Base-by-base conservation (phyloP, 2,329 filamentous ascomycete species). In the Fusarium sublunatum region DNA sequence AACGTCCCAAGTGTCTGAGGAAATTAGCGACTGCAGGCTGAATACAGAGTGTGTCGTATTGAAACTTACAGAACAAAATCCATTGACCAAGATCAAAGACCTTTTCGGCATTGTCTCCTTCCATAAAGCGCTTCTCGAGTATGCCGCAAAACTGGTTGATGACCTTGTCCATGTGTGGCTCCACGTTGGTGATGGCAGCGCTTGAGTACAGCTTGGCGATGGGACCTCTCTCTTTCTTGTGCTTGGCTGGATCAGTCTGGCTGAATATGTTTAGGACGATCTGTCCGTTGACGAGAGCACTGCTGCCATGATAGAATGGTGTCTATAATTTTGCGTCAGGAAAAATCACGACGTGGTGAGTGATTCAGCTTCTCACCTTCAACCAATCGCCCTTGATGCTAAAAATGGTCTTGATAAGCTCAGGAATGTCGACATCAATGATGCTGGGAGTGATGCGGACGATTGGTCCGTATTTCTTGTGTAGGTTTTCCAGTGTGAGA, bases 401-500 rank as follows among this genome's bases (percentile, higher is more conserved):
- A 36, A 78, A 80, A 8, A 79, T 62, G 1, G 70, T 72, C 45
- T 75, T 75, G 56, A 76, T 71, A 48, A 79, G 52, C 25, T 75
- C 73, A 1, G 78, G 77, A 0, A 73, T 66, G 47, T 78, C 74
- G 5, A 80, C 61, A 35, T 76, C 74, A 2, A 80, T 58, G 3
- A 75, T 57, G 35, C 77, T 77, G 5, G 79, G 79, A 1, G 72
- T 77, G n/a, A 79, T 74, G 7, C 76, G 76, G 4, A 81, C 76
- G 9, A 78, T 72, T 0, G 77, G 76, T 0, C 78, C 78, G 56
- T 79, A 75, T 55, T 74, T 71, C 7, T 72, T 63, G 49, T 79
- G 78, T 0, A 80, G 65, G 13, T 71, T 67, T 9, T 76, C 67
- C 13, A 74, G 68, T 2, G 68, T 59, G 6, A 71, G 45, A 11